Evolutionary conservation across 345 rosid species (phyloP).

Genomic region (Corchorus olitorius): DNA sequence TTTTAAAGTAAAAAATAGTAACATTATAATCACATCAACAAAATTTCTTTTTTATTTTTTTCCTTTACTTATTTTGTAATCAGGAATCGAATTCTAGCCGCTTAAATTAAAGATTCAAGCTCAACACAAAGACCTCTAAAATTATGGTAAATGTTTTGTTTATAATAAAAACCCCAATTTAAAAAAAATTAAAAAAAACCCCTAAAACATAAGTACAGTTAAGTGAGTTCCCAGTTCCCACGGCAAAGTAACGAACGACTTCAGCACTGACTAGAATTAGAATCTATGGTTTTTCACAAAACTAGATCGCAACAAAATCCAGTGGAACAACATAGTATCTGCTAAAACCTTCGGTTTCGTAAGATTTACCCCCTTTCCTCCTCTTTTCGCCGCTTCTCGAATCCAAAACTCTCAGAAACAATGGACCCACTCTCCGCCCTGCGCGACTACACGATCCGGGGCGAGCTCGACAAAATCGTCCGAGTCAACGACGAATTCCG

Average conservation of each 20-base stretch:
- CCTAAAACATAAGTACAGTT: background rate
- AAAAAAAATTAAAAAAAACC: too few species aligned
- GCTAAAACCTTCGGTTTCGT: background rate
- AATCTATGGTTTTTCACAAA: background rate
- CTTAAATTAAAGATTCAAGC: too few species aligned
- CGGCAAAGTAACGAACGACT: background rate
- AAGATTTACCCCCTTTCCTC: background rate
- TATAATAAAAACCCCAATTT: too few species aligned
- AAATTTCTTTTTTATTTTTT: too few species aligned
- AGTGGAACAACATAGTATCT: background rate
- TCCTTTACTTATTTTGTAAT: too few species aligned
- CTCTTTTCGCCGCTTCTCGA: background rate
- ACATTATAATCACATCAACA: too few species aligned
- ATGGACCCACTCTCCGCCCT: conserved; percentile 88
- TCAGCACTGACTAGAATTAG: background rate
- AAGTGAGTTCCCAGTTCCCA: background rate
- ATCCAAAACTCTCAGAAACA: background rate
- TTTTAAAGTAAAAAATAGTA: too few species aligned
- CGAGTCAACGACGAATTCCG: conserved; percentile 56
- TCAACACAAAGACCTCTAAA: too few species aligned
- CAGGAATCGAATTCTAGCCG: too few species aligned
- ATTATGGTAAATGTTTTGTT: too few species aligned
- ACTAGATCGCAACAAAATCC: background rate
- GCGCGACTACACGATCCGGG: conserved; percentile 66
- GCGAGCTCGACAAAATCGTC: conserved; percentile 58